A percentile compares a stretch with the other conserved stretches of the same genome.
Conservation (phyloP, 1,284 basidiomycete genomes). For the Bjerkandera adusta region DNA sequence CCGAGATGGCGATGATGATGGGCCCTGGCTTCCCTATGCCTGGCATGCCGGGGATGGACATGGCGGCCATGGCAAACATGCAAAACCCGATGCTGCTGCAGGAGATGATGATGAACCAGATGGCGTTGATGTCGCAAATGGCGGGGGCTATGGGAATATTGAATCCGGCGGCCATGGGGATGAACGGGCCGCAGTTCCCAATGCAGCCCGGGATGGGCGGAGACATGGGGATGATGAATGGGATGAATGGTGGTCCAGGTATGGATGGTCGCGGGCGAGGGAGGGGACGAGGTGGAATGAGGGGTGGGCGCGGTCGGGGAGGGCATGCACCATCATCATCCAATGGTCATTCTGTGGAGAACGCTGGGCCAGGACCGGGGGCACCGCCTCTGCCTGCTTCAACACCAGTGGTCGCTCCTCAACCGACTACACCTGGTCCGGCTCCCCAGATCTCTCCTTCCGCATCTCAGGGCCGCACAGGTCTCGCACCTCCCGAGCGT, state of each 20-base stretch:
- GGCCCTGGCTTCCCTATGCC: slow-evolving; percentile 37
- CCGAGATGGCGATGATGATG: slow-evolving; percentile 55
- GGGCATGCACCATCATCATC: slow-evolving; percentile 28
- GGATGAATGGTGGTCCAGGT: slow-evolving; percentile 31
- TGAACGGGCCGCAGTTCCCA: slow-evolving; percentile 50
- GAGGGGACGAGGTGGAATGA: slow-evolving; percentile 26
- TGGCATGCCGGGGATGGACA: slow-evolving; percentile 59
- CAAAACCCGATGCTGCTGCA: slow-evolving; percentile 71
- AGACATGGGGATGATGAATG: slow-evolving; percentile 52
- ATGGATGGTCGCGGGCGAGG: slow-evolving; percentile 34
- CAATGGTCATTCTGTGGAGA: slow-evolving; percentile 23
- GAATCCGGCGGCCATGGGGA: slow-evolving; percentile 40
- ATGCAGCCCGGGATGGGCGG: slow-evolving; percentile 53
- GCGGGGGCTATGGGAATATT: slow-evolving; percentile 72
- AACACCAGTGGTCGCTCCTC: slow-evolving; percentile 31
- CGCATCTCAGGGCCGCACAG: slow-evolving; percentile 33
- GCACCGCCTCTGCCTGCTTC: slow-evolving; percentile 34
- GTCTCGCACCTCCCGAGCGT: slow-evolving; percentile 65
- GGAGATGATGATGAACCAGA: slow-evolving; percentile 85
- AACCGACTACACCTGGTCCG: slow-evolving; percentile 29
- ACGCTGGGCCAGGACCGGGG: slow-evolving; percentile 22
- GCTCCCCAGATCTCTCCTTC: slow-evolving; percentile 27
- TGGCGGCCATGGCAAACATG: slow-evolving; percentile 52
- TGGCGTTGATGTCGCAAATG: slow-evolving; percentile 84
- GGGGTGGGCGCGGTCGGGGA: slow-evolving; percentile 32